phyloP scores from a whole-genome alignment of 2,329 filamentous ascomycete genomes.

The Neodidymelliopsis sp. region DNA sequence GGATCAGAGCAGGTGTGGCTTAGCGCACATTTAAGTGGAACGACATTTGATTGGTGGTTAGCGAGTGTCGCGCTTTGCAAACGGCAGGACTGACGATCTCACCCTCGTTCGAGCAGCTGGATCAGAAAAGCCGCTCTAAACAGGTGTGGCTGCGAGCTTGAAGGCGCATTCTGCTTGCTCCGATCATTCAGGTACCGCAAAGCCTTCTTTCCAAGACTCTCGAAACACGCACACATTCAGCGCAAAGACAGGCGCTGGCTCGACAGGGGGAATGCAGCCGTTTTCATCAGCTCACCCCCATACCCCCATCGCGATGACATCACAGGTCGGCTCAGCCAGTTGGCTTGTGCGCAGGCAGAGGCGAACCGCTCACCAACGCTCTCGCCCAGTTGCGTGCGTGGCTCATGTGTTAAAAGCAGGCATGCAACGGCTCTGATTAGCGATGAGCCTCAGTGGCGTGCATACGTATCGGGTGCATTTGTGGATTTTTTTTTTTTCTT shows the following conservation, averaged over 20 bases:
- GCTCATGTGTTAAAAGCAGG: constrained; percentile 9
- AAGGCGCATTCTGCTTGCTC: constrained; percentile 26
- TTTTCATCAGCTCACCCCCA: constrained; percentile 14
- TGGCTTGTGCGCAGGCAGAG: constrained; percentile 17
- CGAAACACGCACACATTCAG: neutral
- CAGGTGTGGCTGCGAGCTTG: constrained; percentile 22
- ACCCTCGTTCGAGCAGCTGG: constrained; percentile 26
- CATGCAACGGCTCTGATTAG: constrained; percentile 4
- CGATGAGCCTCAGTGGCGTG: constrained; percentile 10
- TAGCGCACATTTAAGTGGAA: constrained; percentile 8
- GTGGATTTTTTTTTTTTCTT: constrained; percentile 1
- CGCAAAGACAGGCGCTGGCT: neutral
- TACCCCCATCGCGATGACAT: constrained; percentile 11
- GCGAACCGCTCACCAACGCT: constrained; percentile 8
- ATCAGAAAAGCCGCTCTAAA: constrained; percentile 28
- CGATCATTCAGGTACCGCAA: constrained; percentile 32
- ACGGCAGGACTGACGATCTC: constrained; percentile 33
- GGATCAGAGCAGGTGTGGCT: constrained; percentile 23
- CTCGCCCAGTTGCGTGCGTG: constrained; percentile 10
- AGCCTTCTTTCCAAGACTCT: constrained; percentile 5
- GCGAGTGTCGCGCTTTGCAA: constrained; percentile 34
- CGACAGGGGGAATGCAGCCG: constrained; percentile 10
- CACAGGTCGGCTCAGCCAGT: constrained; percentile 2
- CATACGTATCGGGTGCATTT: neutral
- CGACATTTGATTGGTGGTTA: constrained; percentile 27